Conservation (phyloP, 176 grass and related monocot genomes). For the Raddia distichophylla region DNA sequence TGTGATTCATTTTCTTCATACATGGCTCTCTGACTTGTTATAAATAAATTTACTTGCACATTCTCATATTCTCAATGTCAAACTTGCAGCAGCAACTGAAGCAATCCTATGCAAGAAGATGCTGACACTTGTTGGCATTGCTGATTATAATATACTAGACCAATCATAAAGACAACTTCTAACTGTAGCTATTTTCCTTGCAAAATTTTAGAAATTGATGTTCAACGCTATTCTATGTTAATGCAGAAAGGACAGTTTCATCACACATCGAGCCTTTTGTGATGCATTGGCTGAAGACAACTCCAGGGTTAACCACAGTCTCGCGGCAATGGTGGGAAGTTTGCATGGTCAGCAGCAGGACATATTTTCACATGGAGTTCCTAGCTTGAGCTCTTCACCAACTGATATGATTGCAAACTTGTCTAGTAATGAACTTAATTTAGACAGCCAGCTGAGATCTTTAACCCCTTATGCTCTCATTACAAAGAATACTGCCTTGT, state of each 20-base stretch:
- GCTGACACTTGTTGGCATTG: not conserved
- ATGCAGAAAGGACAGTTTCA: slow-evolving; percentile 72
- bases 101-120: not conserved
- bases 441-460: slow-evolving; percentile 50
- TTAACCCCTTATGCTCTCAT: slow-evolving; percentile 59
- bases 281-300: slow-evolving; percentile 66
- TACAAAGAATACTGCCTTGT: slow-evolving; percentile 51
- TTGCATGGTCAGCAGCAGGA: slow-evolving; percentile 57
- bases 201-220: not conserved
- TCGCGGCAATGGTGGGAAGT: slow-evolving; percentile 61
- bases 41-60: not conserved
- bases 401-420: slow-evolving; percentile 52
- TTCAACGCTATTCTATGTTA: slow-evolving; percentile 32
- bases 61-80: not conserved
- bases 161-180: not conserved
- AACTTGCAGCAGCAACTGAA: slow-evolving; percentile 1
- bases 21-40: not conserved
- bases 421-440: slow-evolving; percentile 46
- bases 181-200: not conserved
- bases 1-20: not conserved
- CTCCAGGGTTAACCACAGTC: slow-evolving; percentile 47
- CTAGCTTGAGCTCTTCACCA: slow-evolving; percentile 44
- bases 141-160: not conserved
- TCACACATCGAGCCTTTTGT: slow-evolving; percentile 69
- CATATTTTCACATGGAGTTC: slow-evolving; percentile 46